Conservation (phyloP, 208 protist genomes). For the Crithidia mellificae region DNA sequence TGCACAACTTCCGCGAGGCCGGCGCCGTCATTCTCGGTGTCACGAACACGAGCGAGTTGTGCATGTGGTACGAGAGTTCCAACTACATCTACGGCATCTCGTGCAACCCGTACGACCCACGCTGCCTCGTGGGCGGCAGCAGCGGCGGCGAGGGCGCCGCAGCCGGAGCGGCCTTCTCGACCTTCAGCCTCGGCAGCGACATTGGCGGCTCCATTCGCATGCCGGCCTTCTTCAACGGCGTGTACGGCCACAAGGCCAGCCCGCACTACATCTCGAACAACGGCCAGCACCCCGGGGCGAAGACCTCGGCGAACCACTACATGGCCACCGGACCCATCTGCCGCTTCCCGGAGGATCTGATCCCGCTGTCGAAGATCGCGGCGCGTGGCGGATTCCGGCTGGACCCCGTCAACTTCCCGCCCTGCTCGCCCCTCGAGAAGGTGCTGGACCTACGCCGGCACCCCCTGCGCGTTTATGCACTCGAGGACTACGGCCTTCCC, state of each 20-base stretch:
- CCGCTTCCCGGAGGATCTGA: constrained; percentile 84
- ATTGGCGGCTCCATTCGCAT: constrained; percentile 91
- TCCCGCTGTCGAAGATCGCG: constrained; percentile 71
- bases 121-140: constrained; percentile 84
- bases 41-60: constrained; percentile 89
- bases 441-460: constrained; percentile 38
- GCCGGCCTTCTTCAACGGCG: constrained; percentile 90
- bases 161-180: constrained; percentile 74
- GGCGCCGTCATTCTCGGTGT: constrained; percentile 91
- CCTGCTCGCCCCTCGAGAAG: constrained; percentile 58
- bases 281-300: constrained; percentile 78
- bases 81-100: constrained; percentile 91
- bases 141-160: constrained; percentile 85
- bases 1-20: constrained; percentile 84
- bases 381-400: constrained; percentile 75
- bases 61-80: constrained; percentile 90
- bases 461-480: constrained; percentile 72
- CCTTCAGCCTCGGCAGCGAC: constrained; percentile 87
- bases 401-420: constrained; percentile 65
- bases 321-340: constrained; percentile 85
- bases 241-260: constrained; percentile 88
- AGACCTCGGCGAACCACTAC: constrained; percentile 77
- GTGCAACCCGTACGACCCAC: constrained; percentile 89
- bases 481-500: constrained; percentile 78
- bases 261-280: constrained; percentile 83